Conservation (phyloP, 1,284 basidiomycete genomes). For the Leccinum variabile region DNA sequence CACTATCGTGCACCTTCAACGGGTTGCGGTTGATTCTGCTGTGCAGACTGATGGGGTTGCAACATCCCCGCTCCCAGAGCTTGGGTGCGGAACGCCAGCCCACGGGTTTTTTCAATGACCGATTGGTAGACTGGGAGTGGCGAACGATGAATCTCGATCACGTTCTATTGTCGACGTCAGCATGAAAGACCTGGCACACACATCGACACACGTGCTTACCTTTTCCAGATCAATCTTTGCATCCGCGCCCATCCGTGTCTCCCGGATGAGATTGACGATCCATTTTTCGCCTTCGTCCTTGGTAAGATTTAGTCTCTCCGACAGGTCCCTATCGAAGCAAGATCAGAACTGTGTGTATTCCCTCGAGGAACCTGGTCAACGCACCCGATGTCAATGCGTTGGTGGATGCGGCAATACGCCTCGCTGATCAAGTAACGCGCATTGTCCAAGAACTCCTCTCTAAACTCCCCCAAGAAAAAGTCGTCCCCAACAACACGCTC, state of each 20-base stretch:
- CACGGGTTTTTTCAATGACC: slow-evolving; percentile 95
- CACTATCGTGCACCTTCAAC: slow-evolving; percentile 34
- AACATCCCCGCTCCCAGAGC: slow-evolving; percentile 86
- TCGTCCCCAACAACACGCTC: slow-evolving; percentile 87
- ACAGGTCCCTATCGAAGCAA: slow-evolving; percentile 68
- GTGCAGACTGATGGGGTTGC: slow-evolving; percentile 44
- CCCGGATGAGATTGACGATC: slow-evolving; percentile 98
- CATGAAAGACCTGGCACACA: slow-evolving; percentile 6
- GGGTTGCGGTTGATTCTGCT: slow-evolving; percentile 34
- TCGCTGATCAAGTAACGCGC: slow-evolving; percentile 95
- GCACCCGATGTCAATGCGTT: slow-evolving; percentile 91
- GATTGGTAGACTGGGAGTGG: slow-evolving; percentile 90
- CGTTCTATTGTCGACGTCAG: slow-evolving; percentile 59
- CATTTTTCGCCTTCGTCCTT: slow-evolving; percentile 97
- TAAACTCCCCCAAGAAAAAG: slow-evolving; percentile 91
- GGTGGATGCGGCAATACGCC: slow-evolving; percentile 97
- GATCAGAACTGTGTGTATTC: not conserved
- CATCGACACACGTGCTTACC: slow-evolving; percentile 40
- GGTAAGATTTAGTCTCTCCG: slow-evolving; percentile 88
- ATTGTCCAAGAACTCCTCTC: slow-evolving; percentile 94
- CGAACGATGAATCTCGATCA: slow-evolving; percentile 93
- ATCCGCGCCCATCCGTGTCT: slow-evolving; percentile 93
- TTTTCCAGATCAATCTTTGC: slow-evolving; percentile 97
- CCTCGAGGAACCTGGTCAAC: slow-evolving; percentile 32
- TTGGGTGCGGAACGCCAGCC: slow-evolving; percentile 88